These are phyloP conservation scores for Trichoderma sp. DNA, from an alignment of 2,329 filamentous ascomycete species.

Conservation along the genomic window DNA sequence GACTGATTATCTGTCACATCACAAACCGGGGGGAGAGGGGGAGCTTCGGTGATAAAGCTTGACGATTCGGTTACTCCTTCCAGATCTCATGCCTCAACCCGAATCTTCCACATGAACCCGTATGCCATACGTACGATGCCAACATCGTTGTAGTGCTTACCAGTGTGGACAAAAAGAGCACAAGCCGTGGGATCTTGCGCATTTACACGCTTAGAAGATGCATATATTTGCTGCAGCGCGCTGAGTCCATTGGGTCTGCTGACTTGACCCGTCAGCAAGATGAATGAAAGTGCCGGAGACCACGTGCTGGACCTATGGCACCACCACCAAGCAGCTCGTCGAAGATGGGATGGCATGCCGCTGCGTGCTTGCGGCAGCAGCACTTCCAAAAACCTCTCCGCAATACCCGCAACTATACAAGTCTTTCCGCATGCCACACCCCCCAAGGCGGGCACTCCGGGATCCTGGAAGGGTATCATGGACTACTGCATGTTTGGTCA, in stretches of 20 bases:
- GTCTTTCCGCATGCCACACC: neutral
- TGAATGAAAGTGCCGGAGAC: slow-evolving; percentile 1
- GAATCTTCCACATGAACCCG: neutral
- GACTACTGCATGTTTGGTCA: neutral
- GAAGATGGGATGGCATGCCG: neutral
- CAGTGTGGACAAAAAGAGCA: neutral
- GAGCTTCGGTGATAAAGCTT: neutral
- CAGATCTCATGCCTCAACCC: neutral
- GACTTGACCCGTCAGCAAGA: neutral
- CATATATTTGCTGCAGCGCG: neutral
- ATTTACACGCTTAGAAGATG: neutral
- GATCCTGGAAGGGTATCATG: neutral
- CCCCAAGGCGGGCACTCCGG: neutral
- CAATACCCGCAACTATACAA: neutral
- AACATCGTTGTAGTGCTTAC: neutral
- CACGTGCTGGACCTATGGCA: neutral
- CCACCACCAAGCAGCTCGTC: neutral
- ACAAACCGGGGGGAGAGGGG: neutral
- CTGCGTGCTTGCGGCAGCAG: neutral
- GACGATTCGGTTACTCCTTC: neutral
- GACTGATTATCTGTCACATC: neutral
- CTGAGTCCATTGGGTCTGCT: neutral
- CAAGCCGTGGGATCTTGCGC: neutral
- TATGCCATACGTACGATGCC: neutral
- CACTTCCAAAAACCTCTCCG: neutral